Base-by-base conservation (phyloP, 2,329 filamentous ascomycete species). In the Metarhizium rileyi region DNA sequence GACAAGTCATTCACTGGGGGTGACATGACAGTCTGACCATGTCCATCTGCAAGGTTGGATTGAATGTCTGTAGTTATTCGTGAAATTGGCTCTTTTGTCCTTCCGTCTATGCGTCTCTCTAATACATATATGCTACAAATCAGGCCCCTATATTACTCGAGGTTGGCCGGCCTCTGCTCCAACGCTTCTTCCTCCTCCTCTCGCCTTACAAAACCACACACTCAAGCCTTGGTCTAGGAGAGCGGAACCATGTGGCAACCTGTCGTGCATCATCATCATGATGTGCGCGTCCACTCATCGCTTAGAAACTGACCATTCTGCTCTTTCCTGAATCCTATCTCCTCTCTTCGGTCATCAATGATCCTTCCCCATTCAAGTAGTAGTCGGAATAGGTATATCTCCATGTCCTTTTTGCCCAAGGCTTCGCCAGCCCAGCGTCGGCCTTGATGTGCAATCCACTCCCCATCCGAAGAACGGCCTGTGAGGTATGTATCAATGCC, bases 331-430 rank as follows among this genome's bases (percentile, higher is more conserved):
- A 63, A 67, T n/a, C 69, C 70, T 53, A 75, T 62, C 12, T 66
- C 65, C n/a, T 76, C 71, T 53, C 76, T 64, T 36, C 68, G 60
- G 58, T 89, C 84, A 64, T 86, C 78, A 22, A 84, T 76, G 42
- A 90, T 60, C 53, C 86, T 69, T 2, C 76, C 86, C 84, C 86
- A 93, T 69, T 93, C 87, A 20, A 93, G 66, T 57, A 93, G 66
- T 52, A 93, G 63, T 44, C 87, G 71, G 61, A 90, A 93, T 59
- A 91, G 73, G 60, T 93, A 93, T 9, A 89, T 76, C 64, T 90
- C 84, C 78, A 86, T 87, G 59, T 93, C 88, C 62, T 84, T 83
- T 58, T 77, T 79, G 52, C 83, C 70, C 18, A 90, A 57, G 12
- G 78, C 83, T 61, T 73, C 72, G 6, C 70, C 68, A 2, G 80